These are phyloP conservation scores for Evansstolkia leycettana DNA, from an alignment of 495 filamentous ascomycete genomes.

Conservation along the genomic window DNA sequence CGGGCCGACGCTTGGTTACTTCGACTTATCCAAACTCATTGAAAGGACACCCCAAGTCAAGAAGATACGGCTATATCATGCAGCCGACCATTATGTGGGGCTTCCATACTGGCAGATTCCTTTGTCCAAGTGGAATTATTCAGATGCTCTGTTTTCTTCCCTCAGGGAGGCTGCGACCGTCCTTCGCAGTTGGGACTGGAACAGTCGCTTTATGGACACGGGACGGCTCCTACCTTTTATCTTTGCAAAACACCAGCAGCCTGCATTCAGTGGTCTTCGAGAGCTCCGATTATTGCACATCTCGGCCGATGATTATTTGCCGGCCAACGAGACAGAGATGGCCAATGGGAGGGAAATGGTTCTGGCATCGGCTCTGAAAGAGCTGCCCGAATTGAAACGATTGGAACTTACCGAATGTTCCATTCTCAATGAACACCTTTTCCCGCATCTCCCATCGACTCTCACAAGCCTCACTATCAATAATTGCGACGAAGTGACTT, in stretches of 20 bases:
- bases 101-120: conserved; percentile 15
- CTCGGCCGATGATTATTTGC: conserved; percentile 23
- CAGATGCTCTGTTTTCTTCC: conserved; percentile 43
- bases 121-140: conserved; percentile 48
- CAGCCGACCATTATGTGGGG: conserved; percentile 20
- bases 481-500: conserved; percentile 59
- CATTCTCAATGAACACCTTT: conserved; percentile 44
- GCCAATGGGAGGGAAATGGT: conserved; percentile 25
- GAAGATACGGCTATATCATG: conserved; percentile 27
- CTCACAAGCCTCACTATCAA: conserved; percentile 55
- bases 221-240: conserved; percentile 38
- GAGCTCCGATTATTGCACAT: conserved; percentile 56
- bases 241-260: conserved; percentile 38
- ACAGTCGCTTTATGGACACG: conserved; percentile 45
- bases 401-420: conserved; percentile 58
- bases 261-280: conserved; percentile 44
- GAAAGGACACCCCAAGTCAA: conserved; percentile 30
- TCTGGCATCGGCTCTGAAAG: conserved; percentile 43
- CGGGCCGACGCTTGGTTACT: conserved; percentile 31
- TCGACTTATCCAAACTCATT: conserved; percentile 31
- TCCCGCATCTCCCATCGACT: conserved; percentile 48
- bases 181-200: conserved; percentile 71
- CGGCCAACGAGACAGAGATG: conserved; percentile 6
- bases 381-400: conserved; percentile 46
- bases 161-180: conserved; percentile 31